Conservation (phyloP, 495 filamentous ascomycete species). For the Aspergillus biplanus region DNA sequence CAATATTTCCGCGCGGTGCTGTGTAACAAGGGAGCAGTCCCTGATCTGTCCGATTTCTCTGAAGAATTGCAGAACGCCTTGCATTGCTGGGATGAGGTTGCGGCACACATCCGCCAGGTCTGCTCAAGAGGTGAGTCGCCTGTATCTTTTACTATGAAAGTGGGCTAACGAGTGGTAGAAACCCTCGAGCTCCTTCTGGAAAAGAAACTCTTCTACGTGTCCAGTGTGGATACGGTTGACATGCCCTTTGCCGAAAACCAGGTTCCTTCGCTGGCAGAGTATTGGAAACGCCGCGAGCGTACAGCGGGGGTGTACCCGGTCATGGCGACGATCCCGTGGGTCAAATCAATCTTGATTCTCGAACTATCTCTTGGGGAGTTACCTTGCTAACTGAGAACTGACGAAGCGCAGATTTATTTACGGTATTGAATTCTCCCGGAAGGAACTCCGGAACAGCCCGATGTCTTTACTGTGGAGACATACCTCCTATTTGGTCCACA, state of each 20-base stretch:
- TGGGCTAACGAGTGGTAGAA: not conserved
- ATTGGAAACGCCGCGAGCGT: slow-evolving; percentile 11
- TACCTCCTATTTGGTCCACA: slow-evolving; percentile 18
- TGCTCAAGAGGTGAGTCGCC: slow-evolving; percentile 9
- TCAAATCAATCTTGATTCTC: not conserved
- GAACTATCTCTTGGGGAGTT: too few species aligned
- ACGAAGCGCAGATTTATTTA: slow-evolving; percentile 6
- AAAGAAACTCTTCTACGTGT: slow-evolving; percentile 12
- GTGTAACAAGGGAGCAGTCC: not conserved
- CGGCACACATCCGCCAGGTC: slow-evolving; percentile 8
- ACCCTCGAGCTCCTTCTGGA: slow-evolving; percentile 4
- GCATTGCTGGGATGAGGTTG: slow-evolving; percentile 15
- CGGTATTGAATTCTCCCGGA: slow-evolving; percentile 8
- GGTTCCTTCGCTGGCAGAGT: slow-evolving; percentile 11
- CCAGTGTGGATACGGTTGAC: slow-evolving; percentile 12
- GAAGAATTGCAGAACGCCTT: slow-evolving; percentile 13
- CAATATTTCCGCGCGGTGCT: slow-evolving; percentile 18
- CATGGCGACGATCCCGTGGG: slow-evolving; percentile 19
- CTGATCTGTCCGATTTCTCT: slow-evolving; percentile 8
- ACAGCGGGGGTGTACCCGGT: slow-evolving; percentile 17
- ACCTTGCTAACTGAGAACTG: too few species aligned
- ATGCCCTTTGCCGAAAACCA: slow-evolving; percentile 3
- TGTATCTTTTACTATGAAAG: not conserved
- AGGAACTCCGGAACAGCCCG: not conserved
- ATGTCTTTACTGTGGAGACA: slow-evolving; percentile 16